phyloP scores from a whole-genome alignment of 768 basidiomycete species.

The Mycena vulgaris region DNA sequence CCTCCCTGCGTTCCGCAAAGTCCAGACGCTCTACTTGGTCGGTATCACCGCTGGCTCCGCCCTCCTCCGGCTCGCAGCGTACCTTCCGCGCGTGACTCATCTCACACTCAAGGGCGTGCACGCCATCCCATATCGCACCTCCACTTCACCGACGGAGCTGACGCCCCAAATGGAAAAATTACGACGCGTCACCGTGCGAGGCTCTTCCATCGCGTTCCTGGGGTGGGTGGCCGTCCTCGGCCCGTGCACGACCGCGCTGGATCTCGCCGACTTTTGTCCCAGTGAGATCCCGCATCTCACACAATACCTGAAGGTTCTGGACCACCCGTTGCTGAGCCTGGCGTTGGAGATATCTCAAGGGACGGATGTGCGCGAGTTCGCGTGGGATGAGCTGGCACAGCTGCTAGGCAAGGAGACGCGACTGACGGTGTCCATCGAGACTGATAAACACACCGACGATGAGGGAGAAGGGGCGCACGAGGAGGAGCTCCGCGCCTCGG shows the following conservation, averaged over 20 bases:
- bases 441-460: background rate
- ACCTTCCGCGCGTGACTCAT: background rate
- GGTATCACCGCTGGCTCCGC: slow-evolving; percentile 24
- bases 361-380: slow-evolving; percentile 10
- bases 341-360: background rate
- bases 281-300: slow-evolving; percentile 19
- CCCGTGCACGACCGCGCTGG: background rate
- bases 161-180: background rate
- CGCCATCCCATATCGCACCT: slow-evolving; percentile 27
- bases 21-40: slow-evolving; percentile 11
- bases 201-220: slow-evolving; percentile 35
- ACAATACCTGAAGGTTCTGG: background rate
- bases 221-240: slow-evolving; percentile 28
- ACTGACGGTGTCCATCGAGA: background rate
- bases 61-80: slow-evolving; percentile 22
- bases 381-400: slow-evolving; percentile 16
- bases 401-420: slow-evolving; percentile 6
- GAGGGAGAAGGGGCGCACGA: background rate
- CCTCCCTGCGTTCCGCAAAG: slow-evolving; percentile 15
- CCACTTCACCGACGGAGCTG: background rate
- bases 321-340: slow-evolving; percentile 6
- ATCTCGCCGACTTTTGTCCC: slow-evolving; percentile 19
- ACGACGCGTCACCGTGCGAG: slow-evolving; percentile 14
- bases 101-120: slow-evolving; percentile 21
- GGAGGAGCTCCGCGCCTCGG: background rate